Evolutionary conservation across 345 rosid genomes (phyloP).

Genomic region (Viola odorata): DNA sequence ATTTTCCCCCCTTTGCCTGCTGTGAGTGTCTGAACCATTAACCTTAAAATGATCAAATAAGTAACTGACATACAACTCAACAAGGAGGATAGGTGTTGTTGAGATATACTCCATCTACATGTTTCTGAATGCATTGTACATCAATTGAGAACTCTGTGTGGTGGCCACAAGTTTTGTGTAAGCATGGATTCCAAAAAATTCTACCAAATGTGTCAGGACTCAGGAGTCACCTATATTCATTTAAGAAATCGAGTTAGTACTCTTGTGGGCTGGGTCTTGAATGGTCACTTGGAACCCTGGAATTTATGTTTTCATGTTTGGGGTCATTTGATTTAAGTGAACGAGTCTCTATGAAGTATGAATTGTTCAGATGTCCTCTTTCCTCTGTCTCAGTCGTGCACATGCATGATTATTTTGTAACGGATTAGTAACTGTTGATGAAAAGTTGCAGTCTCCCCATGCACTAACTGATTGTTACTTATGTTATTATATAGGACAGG

Average conservation of each 20-base stretch:
- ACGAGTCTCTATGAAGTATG: not conserved
- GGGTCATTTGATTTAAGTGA: not conserved
- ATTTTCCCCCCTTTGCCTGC: too few relatives aligned
- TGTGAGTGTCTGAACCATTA: too few relatives aligned
- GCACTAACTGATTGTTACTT: constrained; percentile 26
- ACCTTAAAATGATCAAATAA: too few relatives aligned
- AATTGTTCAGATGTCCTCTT: not conserved
- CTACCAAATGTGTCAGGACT: too few relatives aligned
- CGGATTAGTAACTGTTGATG: constrained; percentile 4
- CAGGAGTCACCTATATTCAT: not conserved
- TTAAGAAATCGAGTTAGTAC: not conserved
- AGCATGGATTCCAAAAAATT: too few relatives aligned
- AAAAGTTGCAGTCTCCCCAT: not conserved
- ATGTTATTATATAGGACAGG: constrained; percentile 51
- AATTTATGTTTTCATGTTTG: not conserved
- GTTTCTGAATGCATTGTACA: too few relatives aligned
- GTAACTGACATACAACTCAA: too few relatives aligned
- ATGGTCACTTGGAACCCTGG: not conserved
- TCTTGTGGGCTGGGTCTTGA: constrained; percentile 1
- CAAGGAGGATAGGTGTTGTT: too few relatives aligned
- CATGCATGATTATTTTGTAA: not conserved
- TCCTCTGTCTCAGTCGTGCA: not conserved
- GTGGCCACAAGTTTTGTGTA: too few relatives aligned
- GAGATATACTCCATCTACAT: too few relatives aligned
- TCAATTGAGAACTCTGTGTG: too few relatives aligned